phyloP scores from a whole-genome alignment of 2,329 filamentous ascomycete species.

The Trichoderma guizhouense region DNA sequence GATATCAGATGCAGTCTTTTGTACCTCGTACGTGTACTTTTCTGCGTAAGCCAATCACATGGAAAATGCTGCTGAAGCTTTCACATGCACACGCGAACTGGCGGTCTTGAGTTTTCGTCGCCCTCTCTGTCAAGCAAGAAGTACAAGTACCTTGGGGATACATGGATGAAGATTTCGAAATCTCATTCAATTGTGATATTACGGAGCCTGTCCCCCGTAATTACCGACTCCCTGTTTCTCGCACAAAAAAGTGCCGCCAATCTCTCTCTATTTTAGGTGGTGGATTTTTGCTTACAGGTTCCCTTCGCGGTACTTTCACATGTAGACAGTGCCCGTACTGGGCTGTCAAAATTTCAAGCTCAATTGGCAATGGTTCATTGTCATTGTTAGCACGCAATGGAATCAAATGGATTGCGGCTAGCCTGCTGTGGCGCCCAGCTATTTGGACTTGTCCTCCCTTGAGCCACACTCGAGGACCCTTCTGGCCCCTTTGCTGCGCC shows the following conservation, averaged over 20 bases:
- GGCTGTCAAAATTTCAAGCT: not conserved
- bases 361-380: not conserved
- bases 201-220: not conserved
- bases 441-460: not conserved
- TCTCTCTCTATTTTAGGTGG: not conserved
- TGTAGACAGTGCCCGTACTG: conserved; percentile 1
- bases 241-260: not conserved
- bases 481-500: conserved; percentile 11
- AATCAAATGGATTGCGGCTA: not conserved
- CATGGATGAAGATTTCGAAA: not conserved
- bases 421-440: not conserved
- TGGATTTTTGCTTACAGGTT: not conserved
- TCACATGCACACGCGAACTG: not conserved
- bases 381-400: not conserved
- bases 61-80: not conserved
- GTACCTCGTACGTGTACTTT: not conserved
- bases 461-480: conserved; percentile 9
- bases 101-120: not conserved
- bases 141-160: not conserved
- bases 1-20: not conserved
- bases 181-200: not conserved
- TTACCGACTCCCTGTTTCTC: not conserved
- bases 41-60: conserved; percentile 10
- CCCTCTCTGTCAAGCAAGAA: not conserved
- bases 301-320: not conserved